Percentiles rank a stretch among this genome's conserved stretches.
Conservation (phyloP, 129 eudicot genomes). For the Silybum marianum region DNA sequence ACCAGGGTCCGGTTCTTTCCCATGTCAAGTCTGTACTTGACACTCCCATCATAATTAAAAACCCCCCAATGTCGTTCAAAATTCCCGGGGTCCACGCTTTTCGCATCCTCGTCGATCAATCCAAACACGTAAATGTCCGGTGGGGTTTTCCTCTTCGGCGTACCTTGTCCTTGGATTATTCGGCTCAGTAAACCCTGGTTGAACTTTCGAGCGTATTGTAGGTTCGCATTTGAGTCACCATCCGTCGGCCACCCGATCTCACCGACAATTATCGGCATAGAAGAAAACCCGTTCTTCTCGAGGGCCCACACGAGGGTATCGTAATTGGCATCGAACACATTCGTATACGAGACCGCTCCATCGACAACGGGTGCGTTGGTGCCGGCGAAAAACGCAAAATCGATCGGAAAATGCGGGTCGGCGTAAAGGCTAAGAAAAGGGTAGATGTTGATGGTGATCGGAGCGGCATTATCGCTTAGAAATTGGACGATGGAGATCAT, state of each 20-base stretch:
- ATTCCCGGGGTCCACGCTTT: slow-evolving; percentile 82
- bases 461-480: slow-evolving; percentile 65
- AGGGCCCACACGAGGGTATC: slow-evolving; percentile 89
- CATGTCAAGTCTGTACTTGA: slow-evolving; percentile 57
- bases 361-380: slow-evolving; percentile 68
- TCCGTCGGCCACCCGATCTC: slow-evolving; percentile 99
- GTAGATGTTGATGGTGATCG: slow-evolving; percentile 85
- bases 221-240: slow-evolving; percentile 70
- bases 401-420: slow-evolving; percentile 88
- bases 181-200: slow-evolving; percentile 76
- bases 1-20: slow-evolving; percentile 44
- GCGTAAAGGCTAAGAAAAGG: slow-evolving; percentile 93
- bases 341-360: slow-evolving; percentile 69
- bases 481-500: slow-evolving; percentile 74
- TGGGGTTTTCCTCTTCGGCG: slow-evolving; percentile 70
- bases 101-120: slow-evolving; percentile 78
- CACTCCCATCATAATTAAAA: slow-evolving; percentile 69
- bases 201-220: slow-evolving; percentile 65
- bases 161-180: slow-evolving; percentile 70
- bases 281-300: slow-evolving; percentile 73
- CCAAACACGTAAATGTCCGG: slow-evolving; percentile 80
- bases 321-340: slow-evolving; percentile 90
- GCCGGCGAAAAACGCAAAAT: slow-evolving; percentile 81
- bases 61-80: slow-evolving; percentile 98
- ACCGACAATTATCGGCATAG: slow-evolving; percentile 73